These are phyloP conservation scores for Medicago ruthenica DNA, from an alignment of 306 rosid species.

Conservation along the genomic window DNA sequence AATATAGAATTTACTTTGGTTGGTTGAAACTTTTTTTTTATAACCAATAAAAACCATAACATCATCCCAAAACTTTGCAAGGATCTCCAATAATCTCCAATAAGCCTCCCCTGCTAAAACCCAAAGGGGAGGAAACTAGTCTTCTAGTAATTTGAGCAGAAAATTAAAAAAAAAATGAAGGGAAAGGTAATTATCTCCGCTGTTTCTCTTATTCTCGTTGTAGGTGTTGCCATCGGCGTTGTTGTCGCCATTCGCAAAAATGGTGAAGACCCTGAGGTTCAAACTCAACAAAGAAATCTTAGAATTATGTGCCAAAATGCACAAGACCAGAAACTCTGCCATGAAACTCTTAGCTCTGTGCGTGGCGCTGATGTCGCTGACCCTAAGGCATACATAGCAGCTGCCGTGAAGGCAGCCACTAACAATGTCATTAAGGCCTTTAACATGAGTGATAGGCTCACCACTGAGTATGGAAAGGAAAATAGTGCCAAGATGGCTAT, in stretches of 20 bases:
- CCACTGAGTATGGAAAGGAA: constrained; percentile 28
- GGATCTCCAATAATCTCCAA: constrained; percentile 28
- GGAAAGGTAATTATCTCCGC: constrained; percentile 54
- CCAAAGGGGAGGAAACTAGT: too few species aligned
- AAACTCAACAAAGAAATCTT: constrained; percentile 44
- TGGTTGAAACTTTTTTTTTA: neutral
- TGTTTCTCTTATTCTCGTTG: constrained; percentile 63
- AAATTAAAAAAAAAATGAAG: constrained; percentile 46
- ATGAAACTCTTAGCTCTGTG: constrained; percentile 45
- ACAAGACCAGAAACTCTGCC: constrained; percentile 53
- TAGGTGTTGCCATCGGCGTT: constrained; percentile 66
- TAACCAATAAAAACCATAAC: constrained; percentile 21
- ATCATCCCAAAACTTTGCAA: neutral
- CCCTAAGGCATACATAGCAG: constrained; percentile 52
- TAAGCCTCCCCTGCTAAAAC: too few species aligned
- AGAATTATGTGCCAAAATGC: constrained; percentile 51
- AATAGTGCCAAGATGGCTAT: constrained; percentile 50
- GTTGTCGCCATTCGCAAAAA: constrained; percentile 45
- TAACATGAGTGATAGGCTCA: constrained; percentile 57
- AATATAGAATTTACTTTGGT: neutral
- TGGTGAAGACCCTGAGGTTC: neutral
- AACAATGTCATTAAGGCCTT: constrained; percentile 52
- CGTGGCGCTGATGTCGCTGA: neutral
- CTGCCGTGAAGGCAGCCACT: constrained; percentile 48
- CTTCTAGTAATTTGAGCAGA: too few species aligned